Conservation (phyloP, 306 rosid species). For the Sicyos edulis region DNA sequence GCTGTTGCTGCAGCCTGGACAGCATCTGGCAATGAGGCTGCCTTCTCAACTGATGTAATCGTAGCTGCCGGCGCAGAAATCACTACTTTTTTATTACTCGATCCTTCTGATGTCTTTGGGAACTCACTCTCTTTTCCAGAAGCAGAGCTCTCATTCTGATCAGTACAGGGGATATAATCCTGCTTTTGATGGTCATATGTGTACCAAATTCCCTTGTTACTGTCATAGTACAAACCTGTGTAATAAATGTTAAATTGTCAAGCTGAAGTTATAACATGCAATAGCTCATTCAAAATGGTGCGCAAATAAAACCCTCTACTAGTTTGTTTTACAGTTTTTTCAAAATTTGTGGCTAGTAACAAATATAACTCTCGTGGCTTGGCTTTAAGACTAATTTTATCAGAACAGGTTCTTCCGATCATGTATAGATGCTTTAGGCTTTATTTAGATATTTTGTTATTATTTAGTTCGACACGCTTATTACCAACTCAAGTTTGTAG, state of each 20-base stretch:
- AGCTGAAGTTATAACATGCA: neutral
- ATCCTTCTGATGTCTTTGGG: conserved; percentile 56
- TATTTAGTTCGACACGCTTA: neutral
- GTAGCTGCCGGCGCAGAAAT: conserved; percentile 93
- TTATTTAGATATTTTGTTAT: neutral
- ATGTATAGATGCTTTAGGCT: neutral
- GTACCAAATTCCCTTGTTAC: conserved; percentile 84
- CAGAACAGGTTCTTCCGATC: conserved; percentile 4
- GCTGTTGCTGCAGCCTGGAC: conserved; percentile 92
- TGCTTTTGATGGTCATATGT: conserved; percentile 75
- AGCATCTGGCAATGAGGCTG: conserved; percentile 82
- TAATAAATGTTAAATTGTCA: conserved; percentile 21
- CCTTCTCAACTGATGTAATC: conserved; percentile 54
- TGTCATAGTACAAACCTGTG: conserved; percentile 88
- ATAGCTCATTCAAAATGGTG: neutral
- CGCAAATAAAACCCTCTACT: neutral
- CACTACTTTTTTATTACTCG: conserved; percentile 59
- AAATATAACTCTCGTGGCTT: neutral
- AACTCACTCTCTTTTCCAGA: conserved; percentile 51
- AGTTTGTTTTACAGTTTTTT: neutral
- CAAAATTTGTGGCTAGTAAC: neutral
- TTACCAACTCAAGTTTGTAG: neutral
- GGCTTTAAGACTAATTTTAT: neutral
- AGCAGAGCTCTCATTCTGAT: conserved; percentile 56
- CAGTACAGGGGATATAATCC: conserved; percentile 78